Percentiles rank a stretch among this genome's conserved stretches.
Evolutionary conservation across 257 asterid species (phyloP).

Genomic region (Solanum corneliomulleri): DNA sequence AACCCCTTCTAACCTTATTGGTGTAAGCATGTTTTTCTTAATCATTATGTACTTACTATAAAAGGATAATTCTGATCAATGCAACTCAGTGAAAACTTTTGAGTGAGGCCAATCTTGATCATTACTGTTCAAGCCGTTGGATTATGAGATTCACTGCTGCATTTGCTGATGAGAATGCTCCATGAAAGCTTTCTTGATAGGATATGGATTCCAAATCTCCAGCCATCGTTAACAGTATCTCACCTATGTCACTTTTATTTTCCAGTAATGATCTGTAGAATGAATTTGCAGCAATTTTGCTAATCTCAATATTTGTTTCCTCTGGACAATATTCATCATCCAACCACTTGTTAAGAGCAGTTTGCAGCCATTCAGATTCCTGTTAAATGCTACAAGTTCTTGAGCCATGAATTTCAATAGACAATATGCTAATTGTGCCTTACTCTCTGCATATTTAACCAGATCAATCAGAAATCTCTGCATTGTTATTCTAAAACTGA

Average conservation of each 20-base stretch:
- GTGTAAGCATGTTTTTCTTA: not conserved
- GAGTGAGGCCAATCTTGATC: not conserved
- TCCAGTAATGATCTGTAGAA: conserved; percentile 51
- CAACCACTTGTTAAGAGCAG: conserved; percentile 69
- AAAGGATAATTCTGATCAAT: not conserved
- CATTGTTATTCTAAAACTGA: not conserved
- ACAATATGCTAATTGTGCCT: not conserved
- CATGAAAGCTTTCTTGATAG: conserved; percentile 92
- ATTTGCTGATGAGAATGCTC: conserved; percentile 90
- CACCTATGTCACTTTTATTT: conserved; percentile 59
- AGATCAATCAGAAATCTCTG: not conserved
- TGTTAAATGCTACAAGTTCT: conserved; percentile 5
- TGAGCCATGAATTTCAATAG: conserved; percentile 1
- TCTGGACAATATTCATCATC: conserved; percentile 93
- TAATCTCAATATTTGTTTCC: conserved; percentile 63
- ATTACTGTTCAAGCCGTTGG: conserved; percentile 40
- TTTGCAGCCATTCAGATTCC: conserved; percentile 86
- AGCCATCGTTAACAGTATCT: conserved; percentile 67
- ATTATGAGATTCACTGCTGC: conserved; percentile 73
- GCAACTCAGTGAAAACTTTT: not conserved
- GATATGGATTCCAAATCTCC: conserved; percentile 66
- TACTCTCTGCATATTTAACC: not conserved
- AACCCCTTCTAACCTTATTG: not conserved
- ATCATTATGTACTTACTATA: not conserved
- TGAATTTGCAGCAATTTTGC: conserved; percentile 60